A percentile compares a stretch with the other conserved stretches of the same genome.
Evolutionary conservation across 441 rosid species (phyloP).

Genomic region (Populus hybrid): DNA sequence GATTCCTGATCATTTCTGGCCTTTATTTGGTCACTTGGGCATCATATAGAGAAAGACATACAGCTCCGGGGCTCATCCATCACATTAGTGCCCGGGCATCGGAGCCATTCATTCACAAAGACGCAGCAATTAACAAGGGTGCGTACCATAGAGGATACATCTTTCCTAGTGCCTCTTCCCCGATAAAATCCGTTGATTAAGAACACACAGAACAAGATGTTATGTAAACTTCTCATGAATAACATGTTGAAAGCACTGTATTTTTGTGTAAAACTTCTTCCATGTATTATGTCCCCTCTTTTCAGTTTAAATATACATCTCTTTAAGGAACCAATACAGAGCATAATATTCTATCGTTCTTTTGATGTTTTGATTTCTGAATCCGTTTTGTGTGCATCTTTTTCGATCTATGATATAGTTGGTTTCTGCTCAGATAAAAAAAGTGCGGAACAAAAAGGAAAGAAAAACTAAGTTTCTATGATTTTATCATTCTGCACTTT

Average conservation of each 20-base stretch:
- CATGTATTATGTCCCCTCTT: conserved; percentile 1
- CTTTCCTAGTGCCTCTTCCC: conserved; percentile 24
- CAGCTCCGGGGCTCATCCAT: conserved; percentile 29
- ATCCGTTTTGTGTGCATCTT: no score
- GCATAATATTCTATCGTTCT: no score
- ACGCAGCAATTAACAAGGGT: conserved; percentile 39
- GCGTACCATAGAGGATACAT: conserved; percentile 33
- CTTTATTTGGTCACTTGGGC: conserved; percentile 97
- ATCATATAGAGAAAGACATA: conserved; percentile 57
- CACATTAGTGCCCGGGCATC: conserved; percentile 28
- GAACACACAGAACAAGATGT: conserved; percentile 2
- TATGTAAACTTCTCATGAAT: conserved; percentile 8
- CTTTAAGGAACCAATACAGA: background rate
- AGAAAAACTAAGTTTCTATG: no score
- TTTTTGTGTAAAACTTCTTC: background rate
- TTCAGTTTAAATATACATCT: background rate
- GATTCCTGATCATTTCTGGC: conserved; percentile 75
- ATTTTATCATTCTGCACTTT: background rate
- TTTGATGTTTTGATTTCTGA: background rate
- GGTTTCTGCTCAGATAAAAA: no score
- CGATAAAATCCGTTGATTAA: conserved; percentile 38
- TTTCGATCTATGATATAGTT: no score
- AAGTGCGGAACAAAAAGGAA: no score
- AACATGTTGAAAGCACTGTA: background rate
- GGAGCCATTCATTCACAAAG: conserved; percentile 55